A percentile compares a stretch with the other conserved stretches of the same genome.
Evolutionary conservation across 2,329 filamentous ascomycete species (phyloP).

Genomic region (Zarea fungicola): DNA sequence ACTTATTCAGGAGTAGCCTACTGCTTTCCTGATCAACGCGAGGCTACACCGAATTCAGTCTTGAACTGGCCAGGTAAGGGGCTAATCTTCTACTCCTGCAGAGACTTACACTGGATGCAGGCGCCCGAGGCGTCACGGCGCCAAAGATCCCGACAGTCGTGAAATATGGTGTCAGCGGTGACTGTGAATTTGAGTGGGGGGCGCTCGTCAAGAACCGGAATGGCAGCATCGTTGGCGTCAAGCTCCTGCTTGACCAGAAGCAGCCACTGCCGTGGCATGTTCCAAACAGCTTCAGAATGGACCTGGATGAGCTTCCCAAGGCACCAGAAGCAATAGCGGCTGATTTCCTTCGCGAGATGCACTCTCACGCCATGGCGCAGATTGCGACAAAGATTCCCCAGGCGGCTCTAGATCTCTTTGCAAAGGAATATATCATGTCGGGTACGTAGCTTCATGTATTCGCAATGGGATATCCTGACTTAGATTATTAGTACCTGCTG

Average conservation of each 20-base stretch:
- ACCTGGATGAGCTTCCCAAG: slow-evolving; percentile 16
- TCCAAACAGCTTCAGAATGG: background rate
- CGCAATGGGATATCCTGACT: background rate
- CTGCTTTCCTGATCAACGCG: background rate
- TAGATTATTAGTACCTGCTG: slow-evolving; percentile 14
- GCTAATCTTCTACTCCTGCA: background rate
- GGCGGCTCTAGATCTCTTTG: slow-evolving; percentile 13
- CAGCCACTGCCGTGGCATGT: slow-evolving; percentile 16
- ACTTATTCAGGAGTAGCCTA: slow-evolving; percentile 3
- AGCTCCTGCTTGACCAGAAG: slow-evolving; percentile 17
- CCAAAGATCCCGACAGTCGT: slow-evolving; percentile 19
- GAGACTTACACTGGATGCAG: too few species aligned
- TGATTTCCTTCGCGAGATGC: slow-evolving; percentile 15
- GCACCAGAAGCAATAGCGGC: slow-evolving; percentile 14
- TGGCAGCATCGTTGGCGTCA: slow-evolving; percentile 16
- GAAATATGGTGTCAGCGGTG: slow-evolving; percentile 11
- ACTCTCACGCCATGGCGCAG: slow-evolving; percentile 15
- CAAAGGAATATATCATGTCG: slow-evolving; percentile 16
- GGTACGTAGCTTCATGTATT: slow-evolving; percentile 6
- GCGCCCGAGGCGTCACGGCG: too few species aligned
- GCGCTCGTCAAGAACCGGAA: slow-evolving; percentile 7
- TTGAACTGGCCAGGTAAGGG: slow-evolving; percentile 18
- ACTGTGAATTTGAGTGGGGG: slow-evolving; percentile 15
- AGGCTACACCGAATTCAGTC: background rate
- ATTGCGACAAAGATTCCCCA: slow-evolving; percentile 14